Percentiles rank a stretch among this genome's conserved stretches.
Conservation (phyloP, 2,329 filamentous ascomycete species). For the Calonectria crousiana region DNA sequence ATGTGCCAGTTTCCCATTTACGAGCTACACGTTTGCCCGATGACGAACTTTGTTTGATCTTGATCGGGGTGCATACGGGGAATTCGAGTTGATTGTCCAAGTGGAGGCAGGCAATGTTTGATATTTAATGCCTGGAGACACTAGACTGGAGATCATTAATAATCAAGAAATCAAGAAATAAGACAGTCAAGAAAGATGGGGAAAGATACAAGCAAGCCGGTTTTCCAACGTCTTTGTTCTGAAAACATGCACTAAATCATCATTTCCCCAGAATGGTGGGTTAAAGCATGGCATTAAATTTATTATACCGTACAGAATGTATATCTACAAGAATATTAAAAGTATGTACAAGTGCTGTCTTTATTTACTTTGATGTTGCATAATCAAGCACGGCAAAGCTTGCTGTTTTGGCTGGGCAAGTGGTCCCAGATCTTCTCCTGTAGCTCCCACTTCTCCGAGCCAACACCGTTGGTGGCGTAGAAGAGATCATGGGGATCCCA, state of each 20-base stretch:
- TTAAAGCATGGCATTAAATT: not conserved
- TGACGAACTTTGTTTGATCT: not conserved
- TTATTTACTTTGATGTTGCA: not conserved
- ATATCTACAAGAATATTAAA: conserved; percentile 4
- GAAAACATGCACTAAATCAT: no score
- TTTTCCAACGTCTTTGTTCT: not conserved
- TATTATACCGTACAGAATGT: not conserved
- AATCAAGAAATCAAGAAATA: not conserved
- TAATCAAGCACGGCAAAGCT: conserved; percentile 25
- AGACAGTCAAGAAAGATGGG: no score
- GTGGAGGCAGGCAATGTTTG: not conserved
- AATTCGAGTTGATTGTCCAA: not conserved
- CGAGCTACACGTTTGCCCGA: not conserved
- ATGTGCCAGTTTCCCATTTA: not conserved
- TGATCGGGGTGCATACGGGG: not conserved
- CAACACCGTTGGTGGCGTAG: conserved; percentile 62
- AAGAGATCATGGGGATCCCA: conserved; percentile 62
- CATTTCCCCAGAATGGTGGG: not conserved
- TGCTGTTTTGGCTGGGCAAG: conserved; percentile 33
- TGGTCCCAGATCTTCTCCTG: conserved; percentile 37
- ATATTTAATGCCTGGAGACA: not conserved
- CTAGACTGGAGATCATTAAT: not conserved
- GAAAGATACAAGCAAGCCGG: not conserved
- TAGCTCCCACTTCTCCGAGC: conserved; percentile 63
- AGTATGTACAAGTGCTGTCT: not conserved